Base-by-base conservation (phyloP, 2,329 filamentous ascomycete genomes). In the Fusarium virguliforme region DNA sequence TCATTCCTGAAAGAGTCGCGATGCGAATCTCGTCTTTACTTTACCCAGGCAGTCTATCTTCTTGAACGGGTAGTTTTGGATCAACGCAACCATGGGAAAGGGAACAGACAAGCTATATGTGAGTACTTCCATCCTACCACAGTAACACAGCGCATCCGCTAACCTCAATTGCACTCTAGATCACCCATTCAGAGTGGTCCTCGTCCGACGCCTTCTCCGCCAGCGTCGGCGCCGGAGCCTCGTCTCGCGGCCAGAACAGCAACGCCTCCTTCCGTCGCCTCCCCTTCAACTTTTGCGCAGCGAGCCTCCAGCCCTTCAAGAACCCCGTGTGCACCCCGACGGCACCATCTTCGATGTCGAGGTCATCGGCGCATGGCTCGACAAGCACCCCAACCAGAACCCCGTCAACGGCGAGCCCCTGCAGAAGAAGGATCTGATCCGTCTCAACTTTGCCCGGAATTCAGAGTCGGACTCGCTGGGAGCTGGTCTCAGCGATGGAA, bases 111-210 rank as follows among this genome's bases (percentile, higher is more conserved):
- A 85, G 65, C 80, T 85, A 67, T 85, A 84, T 64, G 82, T 83
- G 77, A 70, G 79, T 26, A 10, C 15, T 32, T 9, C 8, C 12
- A 26, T 15, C 8, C 26, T 38, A 18, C 30, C 50, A 10, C 3
- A n/a, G 40, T n/a, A 4, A 8, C 6, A 18, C 18, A 18, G 18
- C 13, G 12, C n/a, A 8, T 57, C 40, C 22, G 32, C 32, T 58
- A 40, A 71, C 46, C 6, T n/a, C 41, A 26, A 62, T 56, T 56
- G 38, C 9, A 12, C 22, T 56, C 30, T 61, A 84, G 80, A 99
- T 99, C 78, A 99, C 96, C 61, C 97, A 99, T 84, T 97, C 94
- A 41, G 96, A 99, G 86, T 99, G 96, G 96, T 91, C 94, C 8
- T 97, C 94, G 6, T 90, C 92, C 53, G 95, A 98, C 81, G 91